phyloP scores from a whole-genome alignment of 768 basidiomycete species.

The Phlebiopsis flavidoalba region DNA sequence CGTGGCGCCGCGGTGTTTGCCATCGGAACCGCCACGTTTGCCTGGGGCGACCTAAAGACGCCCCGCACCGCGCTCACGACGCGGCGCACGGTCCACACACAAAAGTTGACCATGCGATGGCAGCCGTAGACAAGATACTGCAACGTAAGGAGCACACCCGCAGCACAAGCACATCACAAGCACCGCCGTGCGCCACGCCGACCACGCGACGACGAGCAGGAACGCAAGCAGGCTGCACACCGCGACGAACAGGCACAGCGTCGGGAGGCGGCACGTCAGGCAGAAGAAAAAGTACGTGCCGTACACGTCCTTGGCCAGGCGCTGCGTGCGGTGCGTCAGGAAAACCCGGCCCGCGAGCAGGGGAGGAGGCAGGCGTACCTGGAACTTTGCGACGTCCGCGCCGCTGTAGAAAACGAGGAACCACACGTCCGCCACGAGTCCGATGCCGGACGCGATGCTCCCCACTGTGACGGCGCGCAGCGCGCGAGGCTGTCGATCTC shows the following conservation, averaged over 20 bases:
- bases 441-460: slow-evolving; percentile 62
- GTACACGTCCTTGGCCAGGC: slow-evolving; percentile 47
- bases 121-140: slow-evolving; percentile 65
- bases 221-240: slow-evolving; percentile 55
- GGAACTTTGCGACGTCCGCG: slow-evolving; percentile 45
- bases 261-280: slow-evolving; percentile 58
- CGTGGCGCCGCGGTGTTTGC: neutral
- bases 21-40: neutral
- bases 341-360: neutral
- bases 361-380: slow-evolving; percentile 11
- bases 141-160: slow-evolving; percentile 55
- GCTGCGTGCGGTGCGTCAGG: neutral
- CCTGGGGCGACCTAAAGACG: neutral
- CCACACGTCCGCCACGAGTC: slow-evolving; percentile 60
- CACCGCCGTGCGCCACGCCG: slow-evolving; percentile 59
- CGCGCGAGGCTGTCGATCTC: slow-evolving; percentile 39
- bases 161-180: slow-evolving; percentile 49
- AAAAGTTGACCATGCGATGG: slow-evolving; percentile 16
- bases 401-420: slow-evolving; percentile 60
- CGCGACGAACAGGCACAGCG: slow-evolving; percentile 54
- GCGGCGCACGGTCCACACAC: slow-evolving; percentile 13
- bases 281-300: slow-evolving; percentile 61
- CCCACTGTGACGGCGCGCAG: slow-evolving; percentile 50
- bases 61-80: neutral
- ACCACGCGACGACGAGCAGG: slow-evolving; percentile 55